phyloP scores from a whole-genome alignment of 2,329 filamentous ascomycete species.

The Fusarium tanahbumbuense region DNA sequence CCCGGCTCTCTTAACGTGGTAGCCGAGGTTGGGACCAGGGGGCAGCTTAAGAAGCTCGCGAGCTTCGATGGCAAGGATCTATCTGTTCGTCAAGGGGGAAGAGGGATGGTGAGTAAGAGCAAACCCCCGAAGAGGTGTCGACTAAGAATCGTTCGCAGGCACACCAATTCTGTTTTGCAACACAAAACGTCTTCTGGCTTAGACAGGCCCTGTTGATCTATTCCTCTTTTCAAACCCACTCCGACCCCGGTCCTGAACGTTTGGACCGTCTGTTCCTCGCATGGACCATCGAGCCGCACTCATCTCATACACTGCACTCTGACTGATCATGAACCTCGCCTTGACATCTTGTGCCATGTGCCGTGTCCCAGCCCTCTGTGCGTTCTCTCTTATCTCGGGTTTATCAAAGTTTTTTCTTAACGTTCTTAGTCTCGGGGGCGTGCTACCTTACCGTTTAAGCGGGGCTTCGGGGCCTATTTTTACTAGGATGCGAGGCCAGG shows the following conservation, averaged over 20 bases:
- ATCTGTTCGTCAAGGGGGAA: slow-evolving; percentile 11
- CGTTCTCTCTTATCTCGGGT: slow-evolving; percentile 38
- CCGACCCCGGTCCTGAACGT: slow-evolving; percentile 35
- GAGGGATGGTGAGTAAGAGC: slow-evolving; percentile 17
- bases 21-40: slow-evolving; percentile 36
- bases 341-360: slow-evolving; percentile 12
- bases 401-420: slow-evolving; percentile 40
- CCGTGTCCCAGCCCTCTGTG: slow-evolving; percentile 24
- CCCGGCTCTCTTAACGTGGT: slow-evolving; percentile 32
- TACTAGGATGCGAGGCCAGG: slow-evolving; percentile 27
- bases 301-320: not conserved
- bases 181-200: slow-evolving; percentile 29
- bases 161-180: slow-evolving; percentile 4
- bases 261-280: slow-evolving; percentile 31
- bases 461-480: slow-evolving; percentile 19
- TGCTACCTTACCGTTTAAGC: slow-evolving; percentile 31
- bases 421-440: slow-evolving; percentile 32
- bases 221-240: slow-evolving; percentile 37
- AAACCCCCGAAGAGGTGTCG: slow-evolving; percentile 33
- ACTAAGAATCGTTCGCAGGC: slow-evolving; percentile 34
- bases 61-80: slow-evolving; percentile 8
- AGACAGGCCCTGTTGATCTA: slow-evolving; percentile 41
- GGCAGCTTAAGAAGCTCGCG: slow-evolving; percentile 7
- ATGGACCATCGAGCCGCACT: slow-evolving; percentile 18
- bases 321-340: slow-evolving; percentile 31